These are phyloP conservation scores for Platanthera zijinensis DNA, from an alignment of 106 monocot species.

Conservation along the genomic window DNA sequence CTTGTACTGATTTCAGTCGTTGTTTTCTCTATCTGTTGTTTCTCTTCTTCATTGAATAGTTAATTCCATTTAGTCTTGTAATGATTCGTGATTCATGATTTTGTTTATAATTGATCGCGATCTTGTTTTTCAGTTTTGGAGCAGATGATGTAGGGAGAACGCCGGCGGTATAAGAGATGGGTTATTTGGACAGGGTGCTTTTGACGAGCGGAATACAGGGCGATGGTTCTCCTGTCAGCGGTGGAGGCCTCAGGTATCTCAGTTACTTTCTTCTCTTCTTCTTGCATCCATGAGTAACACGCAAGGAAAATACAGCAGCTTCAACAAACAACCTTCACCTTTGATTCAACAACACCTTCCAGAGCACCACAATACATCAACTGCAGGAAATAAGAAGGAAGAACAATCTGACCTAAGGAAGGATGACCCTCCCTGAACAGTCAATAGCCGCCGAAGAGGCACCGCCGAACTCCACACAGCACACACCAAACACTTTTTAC, in stretches of 20 bases:
- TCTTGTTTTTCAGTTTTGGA: neutral
- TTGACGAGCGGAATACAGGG: slow-evolving; percentile 20
- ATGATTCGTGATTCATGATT: neutral
- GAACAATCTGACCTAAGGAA: too few species aligned
- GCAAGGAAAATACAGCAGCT: too few species aligned
- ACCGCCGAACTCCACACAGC: too few species aligned
- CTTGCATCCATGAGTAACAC: neutral
- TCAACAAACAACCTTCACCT: too few species aligned
- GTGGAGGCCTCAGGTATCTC: slow-evolving; percentile 41
- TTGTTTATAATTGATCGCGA: neutral
- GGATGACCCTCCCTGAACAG: too few species aligned
- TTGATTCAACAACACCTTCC: too few species aligned
- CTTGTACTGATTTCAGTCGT: too few species aligned
- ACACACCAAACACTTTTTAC: too few species aligned
- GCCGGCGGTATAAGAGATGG: slow-evolving; percentile 14
- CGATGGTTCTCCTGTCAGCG: slow-evolving; percentile 32
- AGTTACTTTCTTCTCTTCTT: neutral
- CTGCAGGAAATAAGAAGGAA: too few species aligned
- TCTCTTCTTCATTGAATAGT: neutral
- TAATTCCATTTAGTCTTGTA: neutral
- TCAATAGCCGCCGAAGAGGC: too few species aligned
- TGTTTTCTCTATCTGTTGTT: neutral
- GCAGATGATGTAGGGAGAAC: neutral
- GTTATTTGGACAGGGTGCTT: slow-evolving; percentile 25
- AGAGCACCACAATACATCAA: too few species aligned